Conservation (phyloP, 2,329 filamentous ascomycete species). For the Cucurbitaria berberidis region DNA sequence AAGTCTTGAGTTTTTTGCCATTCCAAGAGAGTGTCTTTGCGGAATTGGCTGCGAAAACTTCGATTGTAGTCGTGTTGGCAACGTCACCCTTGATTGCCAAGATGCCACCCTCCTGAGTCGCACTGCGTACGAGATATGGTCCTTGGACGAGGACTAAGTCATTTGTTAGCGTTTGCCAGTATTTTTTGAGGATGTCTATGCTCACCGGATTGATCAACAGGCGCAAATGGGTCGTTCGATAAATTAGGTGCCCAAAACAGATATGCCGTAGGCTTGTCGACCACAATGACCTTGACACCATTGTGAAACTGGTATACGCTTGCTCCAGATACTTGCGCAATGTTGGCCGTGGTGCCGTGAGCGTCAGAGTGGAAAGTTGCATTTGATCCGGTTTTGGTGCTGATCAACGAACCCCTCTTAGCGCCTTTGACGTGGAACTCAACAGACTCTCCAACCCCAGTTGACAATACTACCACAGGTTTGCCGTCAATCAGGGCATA, state of each 20-base stretch:
- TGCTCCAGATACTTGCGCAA: constrained; percentile 40
- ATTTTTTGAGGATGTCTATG: neutral
- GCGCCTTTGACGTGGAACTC: constrained; percentile 50
- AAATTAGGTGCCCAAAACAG: constrained; percentile 50
- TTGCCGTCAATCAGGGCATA: constrained; percentile 46
- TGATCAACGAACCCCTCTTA: constrained; percentile 47
- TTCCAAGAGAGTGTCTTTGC: constrained; percentile 48
- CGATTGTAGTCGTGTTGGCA: constrained; percentile 42
- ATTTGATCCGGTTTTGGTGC: constrained; percentile 50
- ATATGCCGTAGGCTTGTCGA: constrained; percentile 48
- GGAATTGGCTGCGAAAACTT: constrained; percentile 44
- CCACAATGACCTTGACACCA: constrained; percentile 44
- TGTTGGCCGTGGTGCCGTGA: constrained; percentile 41
- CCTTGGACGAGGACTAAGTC: constrained; percentile 47
- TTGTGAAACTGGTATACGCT: constrained; percentile 48
- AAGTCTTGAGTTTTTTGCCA: constrained; percentile 38
- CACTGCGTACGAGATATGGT: constrained; percentile 50
- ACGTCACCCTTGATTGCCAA: constrained; percentile 47
- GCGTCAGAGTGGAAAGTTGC: constrained; percentile 53
- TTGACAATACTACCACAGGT: constrained; percentile 50
- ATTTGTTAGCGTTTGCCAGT: constrained; percentile 3
- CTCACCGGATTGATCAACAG: constrained; percentile 46
- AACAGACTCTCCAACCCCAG: constrained; percentile 48
- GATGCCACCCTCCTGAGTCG: constrained; percentile 24
- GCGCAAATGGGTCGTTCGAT: constrained; percentile 47